phyloP scores from a whole-genome alignment of 2,329 filamentous ascomycete species.

The Huntiella savannae region DNA sequence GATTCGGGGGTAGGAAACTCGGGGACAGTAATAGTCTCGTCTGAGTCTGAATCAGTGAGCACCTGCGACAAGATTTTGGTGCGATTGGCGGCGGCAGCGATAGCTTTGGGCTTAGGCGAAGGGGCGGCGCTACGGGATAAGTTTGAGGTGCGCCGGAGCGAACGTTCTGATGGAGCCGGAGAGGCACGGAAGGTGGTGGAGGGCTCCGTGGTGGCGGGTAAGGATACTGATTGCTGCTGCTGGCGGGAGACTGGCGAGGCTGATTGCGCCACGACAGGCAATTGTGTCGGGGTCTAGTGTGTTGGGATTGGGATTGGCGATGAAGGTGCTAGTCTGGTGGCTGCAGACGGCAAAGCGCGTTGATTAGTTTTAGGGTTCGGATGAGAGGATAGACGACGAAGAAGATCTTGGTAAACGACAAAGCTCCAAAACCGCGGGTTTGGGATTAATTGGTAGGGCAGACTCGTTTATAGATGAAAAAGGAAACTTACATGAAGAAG shows the following conservation, averaged over 20 bases:
- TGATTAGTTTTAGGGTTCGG: too few relatives aligned
- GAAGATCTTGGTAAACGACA: too few relatives aligned
- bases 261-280: constrained; percentile 11
- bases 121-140: constrained; percentile 14
- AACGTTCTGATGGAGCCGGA: constrained; percentile 24
- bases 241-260: constrained; percentile 8
- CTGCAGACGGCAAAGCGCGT: background rate
- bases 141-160: constrained; percentile 13
- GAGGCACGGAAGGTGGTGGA: constrained; percentile 26
- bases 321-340: background rate
- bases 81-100: constrained; percentile 11
- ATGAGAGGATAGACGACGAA: too few relatives aligned
- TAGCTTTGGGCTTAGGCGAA: constrained; percentile 18
- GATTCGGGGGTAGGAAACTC: constrained; percentile 15
- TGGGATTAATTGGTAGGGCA: too few relatives aligned
- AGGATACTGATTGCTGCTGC: constrained; percentile 5
- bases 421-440: too few relatives aligned
- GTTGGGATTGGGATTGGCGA: background rate
- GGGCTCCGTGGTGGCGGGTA: constrained; percentile 16
- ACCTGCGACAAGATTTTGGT: constrained; percentile 27
- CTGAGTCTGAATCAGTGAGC: constrained; percentile 25
- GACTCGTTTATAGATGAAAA: too few relatives aligned
- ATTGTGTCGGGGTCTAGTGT: background rate
- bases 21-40: constrained; percentile 18
- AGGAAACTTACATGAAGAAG: background rate